Evolutionary conservation across 2,329 filamentous ascomycete species (phyloP).

Genomic region (Arthrobotrys musiformis): DNA sequence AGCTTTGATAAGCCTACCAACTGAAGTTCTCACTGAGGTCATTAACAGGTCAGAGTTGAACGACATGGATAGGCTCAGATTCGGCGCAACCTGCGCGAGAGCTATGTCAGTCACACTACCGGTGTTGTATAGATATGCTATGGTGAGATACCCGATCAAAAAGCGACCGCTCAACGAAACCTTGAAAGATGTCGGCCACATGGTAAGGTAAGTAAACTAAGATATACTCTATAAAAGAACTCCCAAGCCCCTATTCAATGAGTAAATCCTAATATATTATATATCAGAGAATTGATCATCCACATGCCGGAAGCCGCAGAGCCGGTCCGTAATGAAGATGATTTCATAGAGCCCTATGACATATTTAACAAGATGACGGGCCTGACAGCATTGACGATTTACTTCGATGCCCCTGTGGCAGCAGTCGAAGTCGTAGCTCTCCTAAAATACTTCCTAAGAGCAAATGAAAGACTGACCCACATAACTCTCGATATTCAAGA

Average conservation of each 20-base stretch:
- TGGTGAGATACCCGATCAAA: conserved; percentile 37
- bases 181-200: conserved; percentile 27
- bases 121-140: conserved; percentile 41
- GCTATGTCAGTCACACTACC: conserved; percentile 44
- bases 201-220: conserved; percentile 35
- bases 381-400: conserved; percentile 33
- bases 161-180: conserved; percentile 37
- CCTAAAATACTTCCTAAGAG: conserved; percentile 27
- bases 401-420: conserved; percentile 18
- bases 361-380: conserved; percentile 44
- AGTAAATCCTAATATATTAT: neutral
- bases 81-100: conserved; percentile 28
- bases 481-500: conserved; percentile 29
- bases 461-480: conserved; percentile 19
- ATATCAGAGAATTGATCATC: conserved; percentile 36
- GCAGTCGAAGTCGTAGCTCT: conserved; percentile 17
- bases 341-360: conserved; percentile 36
- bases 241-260: no score
- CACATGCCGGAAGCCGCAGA: conserved; percentile 21
- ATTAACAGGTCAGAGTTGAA: conserved; percentile 28
- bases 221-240: no score
- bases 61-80: conserved; percentile 29
- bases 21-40: conserved; percentile 28
- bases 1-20: conserved; percentile 26
- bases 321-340: conserved; percentile 25